Evolutionary conservation across 768 basidiomycete species (phyloP), one percentile per base, ranked within the genome.

Genomic region (Mycena alexandri): DNA sequence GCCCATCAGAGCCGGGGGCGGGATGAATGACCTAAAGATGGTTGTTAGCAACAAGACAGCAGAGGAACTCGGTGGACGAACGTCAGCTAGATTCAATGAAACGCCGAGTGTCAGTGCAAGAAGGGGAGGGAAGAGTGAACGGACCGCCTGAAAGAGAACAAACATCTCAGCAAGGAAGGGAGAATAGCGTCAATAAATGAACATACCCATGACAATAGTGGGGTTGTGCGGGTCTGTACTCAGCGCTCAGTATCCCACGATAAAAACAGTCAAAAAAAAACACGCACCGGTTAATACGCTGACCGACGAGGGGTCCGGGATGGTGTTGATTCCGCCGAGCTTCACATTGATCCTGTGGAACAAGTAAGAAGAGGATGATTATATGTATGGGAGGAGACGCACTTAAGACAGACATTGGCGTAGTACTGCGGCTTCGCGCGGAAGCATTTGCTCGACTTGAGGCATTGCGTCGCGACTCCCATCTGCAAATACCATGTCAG

Each of bases 391-490:
- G 44, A 24, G 59, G 76, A 64, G 65, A 78, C 89, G 71, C 56
- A 93, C 93, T 94, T 94, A 36, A 94, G 76, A 70, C 87, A 89
- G 8, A 94, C 90, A 67, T 94, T 95, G 0, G 93, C 93, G 65
- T 84, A 94, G 71, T 94, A 95, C 69, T 94, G 93, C 0, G 86
- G 78, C 65, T 89, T 93, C 0, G 91, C 93, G 5, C 85, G 80
- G 69, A 78, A 84, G 73, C 90, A 91, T 72, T 93, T 93, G 6
- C 75, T 78, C 19, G 83, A 82, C 75, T 92, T 92, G 72, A 94
- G 71, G 74, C 93, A 94, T 68, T 94, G 93, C 0, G 93, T 94
- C 0, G 93, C 88, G 10, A 93, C 88, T 25, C 93, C 93, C 71
- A 85, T 83, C 88, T 91, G 29, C 24, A 41, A 29, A 42, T 11